Evolutionary conservation across 2,329 filamentous ascomycete species (phyloP), one percentile per base, ranked within the genome.

Genomic region (Trichoderma breve): DNA sequence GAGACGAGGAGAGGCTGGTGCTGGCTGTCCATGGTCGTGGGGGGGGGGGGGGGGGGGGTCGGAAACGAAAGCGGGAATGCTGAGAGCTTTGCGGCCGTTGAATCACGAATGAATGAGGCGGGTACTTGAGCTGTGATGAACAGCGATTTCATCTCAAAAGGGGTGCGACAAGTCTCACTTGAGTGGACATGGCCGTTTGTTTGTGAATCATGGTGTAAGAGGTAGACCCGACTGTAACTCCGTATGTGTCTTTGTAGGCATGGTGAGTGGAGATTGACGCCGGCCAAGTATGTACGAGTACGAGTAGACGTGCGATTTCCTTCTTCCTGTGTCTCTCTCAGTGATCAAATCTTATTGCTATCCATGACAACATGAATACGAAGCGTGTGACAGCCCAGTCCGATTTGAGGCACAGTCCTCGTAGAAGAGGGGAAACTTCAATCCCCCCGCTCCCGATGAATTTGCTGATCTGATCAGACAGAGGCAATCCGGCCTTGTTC

Each of bases 231-330:
- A 43, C 18, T 43, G 47, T 30, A 34, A 32, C 39, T 36, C 47
- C 43, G 18, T 34, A 36, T 15, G 34, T 36, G 14, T 36, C 34
- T 36, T 36, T 36, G 61, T 36, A 34, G 47, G 43, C 62, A 66
- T 66, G 63, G 63, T 47, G 47, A 28, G 63, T 66, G 63, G 63
- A 39, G 63, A 55, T 55, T 55, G 28, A 55, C 47, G 63, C 28
- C 18, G 8, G 28, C 55, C 18, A 32, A 60, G 55, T 15, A 28
- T 57, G 55, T 32, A 60, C 36, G 36, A 39, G 15, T 39, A 39
- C 36, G 36, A 39, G 36, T 39, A 18, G 8, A 28, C 8, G 12
- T 32, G 9, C n/a, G 43, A 51, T 60, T 32, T 32, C 47, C 26
- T 30, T 55, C 63, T 36, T 21, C 18, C 47, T 21, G 43, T 24